These are phyloP conservation scores for Alloteropsis semialata DNA, from an alignment of 176 grass and related monocot species.

Conservation along the genomic window DNA sequence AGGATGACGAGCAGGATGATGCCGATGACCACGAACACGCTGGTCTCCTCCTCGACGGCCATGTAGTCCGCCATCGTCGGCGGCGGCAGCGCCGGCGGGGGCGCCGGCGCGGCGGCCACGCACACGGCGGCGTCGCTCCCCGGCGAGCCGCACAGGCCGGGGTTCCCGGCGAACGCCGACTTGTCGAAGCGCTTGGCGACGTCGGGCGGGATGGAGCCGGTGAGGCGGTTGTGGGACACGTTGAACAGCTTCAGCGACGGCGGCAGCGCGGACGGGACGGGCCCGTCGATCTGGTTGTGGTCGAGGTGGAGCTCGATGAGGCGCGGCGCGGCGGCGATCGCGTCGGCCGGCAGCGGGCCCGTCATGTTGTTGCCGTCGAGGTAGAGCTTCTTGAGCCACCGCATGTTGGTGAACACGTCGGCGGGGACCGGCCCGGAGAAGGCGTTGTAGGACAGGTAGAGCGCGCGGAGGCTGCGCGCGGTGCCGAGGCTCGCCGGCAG, in stretches of 20 bases:
- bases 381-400: constrained; percentile 87
- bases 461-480: constrained; percentile 40
- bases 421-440: constrained; percentile 56
- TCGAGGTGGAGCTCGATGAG: constrained; percentile 74
- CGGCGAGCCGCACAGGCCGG: constrained; percentile 41
- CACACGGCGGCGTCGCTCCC: constrained; percentile 20
- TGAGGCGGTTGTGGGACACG: constrained; percentile 63
- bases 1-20: constrained; percentile 46
- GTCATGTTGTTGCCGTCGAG: constrained; percentile 58
- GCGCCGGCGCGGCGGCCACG: not conserved
- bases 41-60: constrained; percentile 36
- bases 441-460: constrained; percentile 63
- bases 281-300: constrained; percentile 55
- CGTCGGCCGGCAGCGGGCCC: constrained; percentile 46
- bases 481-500: constrained; percentile 43
- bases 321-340: constrained; percentile 33
- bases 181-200: constrained; percentile 37
- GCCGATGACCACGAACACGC: constrained; percentile 38
- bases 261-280: constrained; percentile 36
- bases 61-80: not conserved
- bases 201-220: constrained; percentile 34
- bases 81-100: not conserved
- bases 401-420: constrained; percentile 43
- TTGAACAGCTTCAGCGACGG: constrained; percentile 56
- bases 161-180: constrained; percentile 61